Base-by-base conservation (phyloP, 352 stramenopile species). In the Pythium utonaiense region DNA sequence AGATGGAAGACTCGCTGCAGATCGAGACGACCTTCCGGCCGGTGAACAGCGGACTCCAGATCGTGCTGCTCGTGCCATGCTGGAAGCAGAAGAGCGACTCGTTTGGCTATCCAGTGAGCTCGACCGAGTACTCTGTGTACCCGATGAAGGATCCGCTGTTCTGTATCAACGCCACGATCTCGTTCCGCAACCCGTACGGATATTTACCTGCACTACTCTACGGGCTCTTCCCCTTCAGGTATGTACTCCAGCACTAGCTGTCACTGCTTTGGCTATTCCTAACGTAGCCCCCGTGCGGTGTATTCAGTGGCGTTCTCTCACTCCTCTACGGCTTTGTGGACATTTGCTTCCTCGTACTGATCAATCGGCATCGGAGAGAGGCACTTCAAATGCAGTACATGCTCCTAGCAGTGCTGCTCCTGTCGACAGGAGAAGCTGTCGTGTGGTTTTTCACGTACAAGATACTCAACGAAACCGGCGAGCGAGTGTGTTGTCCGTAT, bases 211-310 rank as follows among this genome's bases (percentile, higher is more conserved):
- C 77, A 19, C 61, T 94, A 33, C 71, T 95, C 28, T 93, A 82
- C 33, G 87, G 86, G 17, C 72, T 95, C 28, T 86, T 89, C 53
- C 85, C 82, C 10, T 95, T 96, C 76, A 93, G 84, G 86, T 95
- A 71, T 47, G 71, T 76, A 38, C 55, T 14, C 33, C 9, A 13
- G 33, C 33, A 13, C 33, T n/a, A n/a, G n/a, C n/a, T 0, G 9
- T 40, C 33, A 40, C 14, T 17, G 3, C 10, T 17, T 40, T n/a
- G n/a, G n/a, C n/a, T n/a, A n/a, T n/a, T 14, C 33, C 9, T 40
- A n/a, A 40, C 33, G n/a, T 40, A 40, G 9, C 14, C 3, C 14
- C 1, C 14, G 22, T n/a, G 38, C 3, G 53, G 33, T 22, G 21
- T 25, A 17, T 66, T 12, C 17, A 95, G 86, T 60, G 86, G 75